Conservation (phyloP, 768 basidiomycete genomes). For the Boletus fagicola region DNA sequence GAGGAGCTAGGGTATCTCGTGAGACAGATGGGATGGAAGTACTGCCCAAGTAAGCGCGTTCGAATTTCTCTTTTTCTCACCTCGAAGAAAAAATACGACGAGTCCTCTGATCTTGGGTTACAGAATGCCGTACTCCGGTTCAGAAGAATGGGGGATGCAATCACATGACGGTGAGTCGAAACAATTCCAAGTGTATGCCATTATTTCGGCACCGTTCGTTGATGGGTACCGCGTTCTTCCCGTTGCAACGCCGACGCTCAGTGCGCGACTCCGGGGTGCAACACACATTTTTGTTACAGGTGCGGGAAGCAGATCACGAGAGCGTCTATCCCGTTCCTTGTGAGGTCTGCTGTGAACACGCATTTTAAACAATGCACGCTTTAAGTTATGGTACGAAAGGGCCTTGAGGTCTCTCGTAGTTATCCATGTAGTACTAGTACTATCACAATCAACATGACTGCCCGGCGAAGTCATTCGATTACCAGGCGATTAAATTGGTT, state of each 20-base stretch:
- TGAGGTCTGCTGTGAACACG: conserved; percentile 30
- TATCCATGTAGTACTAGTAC: not conserved
- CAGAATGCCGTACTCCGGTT: conserved; percentile 46
- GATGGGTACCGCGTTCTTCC: not conserved
- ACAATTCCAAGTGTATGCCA: no score
- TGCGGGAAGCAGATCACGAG: conserved; percentile 49
- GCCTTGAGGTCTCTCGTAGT: not conserved
- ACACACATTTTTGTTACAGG: conserved; percentile 54
- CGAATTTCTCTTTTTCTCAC: not conserved
- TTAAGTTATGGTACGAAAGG: conserved; percentile 5
- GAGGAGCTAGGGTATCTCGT: conserved; percentile 52
- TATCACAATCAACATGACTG: not conserved
- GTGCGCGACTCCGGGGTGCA: conserved; percentile 54
- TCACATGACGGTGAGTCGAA: conserved; percentile 53
- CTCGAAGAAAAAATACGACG: not conserved
- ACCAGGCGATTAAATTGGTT: no score
- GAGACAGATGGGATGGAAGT: conserved; percentile 55
- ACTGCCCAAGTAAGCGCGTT: conserved; percentile 50
- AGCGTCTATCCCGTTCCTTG: conserved; percentile 31
- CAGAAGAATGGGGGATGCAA: conserved; percentile 56
- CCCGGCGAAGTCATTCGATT: no score
- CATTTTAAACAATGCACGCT: conserved; percentile 38
- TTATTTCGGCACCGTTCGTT: not conserved
- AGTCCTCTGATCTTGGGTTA: not conserved
- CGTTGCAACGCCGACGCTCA: conserved; percentile 14